phyloP scores from a whole-genome alignment of 164 flowering plant genomes.

The Sedum album region DNA sequence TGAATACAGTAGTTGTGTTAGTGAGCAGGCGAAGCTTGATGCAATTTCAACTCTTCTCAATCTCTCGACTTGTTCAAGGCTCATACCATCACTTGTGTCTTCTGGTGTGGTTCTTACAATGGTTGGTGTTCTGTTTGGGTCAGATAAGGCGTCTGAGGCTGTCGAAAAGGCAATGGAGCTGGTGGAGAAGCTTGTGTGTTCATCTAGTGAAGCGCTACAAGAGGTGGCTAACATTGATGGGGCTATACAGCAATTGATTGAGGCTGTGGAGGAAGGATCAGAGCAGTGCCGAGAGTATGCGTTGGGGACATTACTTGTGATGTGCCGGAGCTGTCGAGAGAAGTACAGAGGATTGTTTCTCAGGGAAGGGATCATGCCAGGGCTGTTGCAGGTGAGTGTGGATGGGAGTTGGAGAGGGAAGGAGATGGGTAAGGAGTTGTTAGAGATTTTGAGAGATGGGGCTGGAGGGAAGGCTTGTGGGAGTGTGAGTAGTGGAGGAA shows the following conservation, averaged over 20 bases:
- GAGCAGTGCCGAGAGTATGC: conserved; percentile 46
- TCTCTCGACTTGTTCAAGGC: conserved; percentile 35
- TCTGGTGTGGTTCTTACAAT: conserved; percentile 20
- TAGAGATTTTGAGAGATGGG: conserved; percentile 38
- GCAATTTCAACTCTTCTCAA: conserved; percentile 45
- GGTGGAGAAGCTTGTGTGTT: conserved; percentile 29
- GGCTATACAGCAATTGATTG: conserved; percentile 40
- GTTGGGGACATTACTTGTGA: conserved; percentile 27
- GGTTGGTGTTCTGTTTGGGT: conserved; percentile 18
- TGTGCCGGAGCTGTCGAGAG: conserved; percentile 41
- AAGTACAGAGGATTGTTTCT: conserved; percentile 41
- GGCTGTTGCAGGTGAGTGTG: conserved; percentile 48
- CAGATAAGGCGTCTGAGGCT: conserved; percentile 31
- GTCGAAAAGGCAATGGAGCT: conserved; percentile 37
- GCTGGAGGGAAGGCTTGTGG: conserved; percentile 17
- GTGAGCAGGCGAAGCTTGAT: conserved; percentile 37
- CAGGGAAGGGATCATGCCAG: conserved; percentile 53
- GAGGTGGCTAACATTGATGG: conserved; percentile 21
- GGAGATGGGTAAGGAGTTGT: conserved; percentile 25
- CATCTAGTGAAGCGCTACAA: conserved; percentile 24
- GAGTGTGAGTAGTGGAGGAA: conserved; percentile 12
- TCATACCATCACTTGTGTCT: conserved; percentile 19
- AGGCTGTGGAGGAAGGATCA: conserved; percentile 52
- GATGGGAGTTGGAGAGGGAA: conserved; percentile 48
- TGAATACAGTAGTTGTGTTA: not conserved